These are phyloP conservation scores for Lentinus polychrous DNA, from an alignment of 1,284 basidiomycete species.

Conservation along the genomic window DNA sequence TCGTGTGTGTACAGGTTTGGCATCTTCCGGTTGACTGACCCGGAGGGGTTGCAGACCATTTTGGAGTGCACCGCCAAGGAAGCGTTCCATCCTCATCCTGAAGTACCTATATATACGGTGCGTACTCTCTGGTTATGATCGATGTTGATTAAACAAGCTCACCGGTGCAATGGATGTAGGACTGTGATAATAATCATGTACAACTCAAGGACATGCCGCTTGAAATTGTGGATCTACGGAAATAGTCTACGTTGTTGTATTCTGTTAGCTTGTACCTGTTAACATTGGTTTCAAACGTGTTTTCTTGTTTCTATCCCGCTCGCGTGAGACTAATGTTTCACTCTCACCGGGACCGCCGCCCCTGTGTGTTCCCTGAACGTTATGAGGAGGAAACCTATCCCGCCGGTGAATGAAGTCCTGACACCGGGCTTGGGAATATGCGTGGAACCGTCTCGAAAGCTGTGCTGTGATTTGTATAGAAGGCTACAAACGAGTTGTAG, in stretches of 20 bases:
- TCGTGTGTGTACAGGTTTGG: constrained; percentile 50
- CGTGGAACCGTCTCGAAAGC: no score
- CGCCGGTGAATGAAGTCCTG: no score
- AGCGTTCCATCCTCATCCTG: constrained; percentile 80
- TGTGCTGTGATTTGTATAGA: not conserved
- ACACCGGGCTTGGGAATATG: no score
- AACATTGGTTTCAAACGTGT: no score
- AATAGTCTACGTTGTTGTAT: no score
- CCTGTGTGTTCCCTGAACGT: no score
- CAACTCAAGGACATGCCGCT: constrained; percentile 62
- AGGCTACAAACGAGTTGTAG: not conserved
- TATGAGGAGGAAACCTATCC: no score
- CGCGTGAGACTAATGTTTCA: no score
- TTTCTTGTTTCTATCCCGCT: no score
- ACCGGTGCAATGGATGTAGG: constrained; percentile 32
- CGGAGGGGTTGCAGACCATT: constrained; percentile 70
- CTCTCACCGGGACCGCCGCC: no score
- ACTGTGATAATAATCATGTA: constrained; percentile 77
- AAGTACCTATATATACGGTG: constrained; percentile 78
- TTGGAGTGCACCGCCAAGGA: constrained; percentile 61
- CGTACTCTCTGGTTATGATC: constrained; percentile 13
- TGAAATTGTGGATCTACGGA: constrained; percentile 68
- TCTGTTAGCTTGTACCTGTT: no score
- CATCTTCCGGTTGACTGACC: constrained; percentile 83
- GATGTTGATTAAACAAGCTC: constrained; percentile 1